phyloP scores from a whole-genome alignment of 306 rosid species.

The Fragaria vesca region DNA sequence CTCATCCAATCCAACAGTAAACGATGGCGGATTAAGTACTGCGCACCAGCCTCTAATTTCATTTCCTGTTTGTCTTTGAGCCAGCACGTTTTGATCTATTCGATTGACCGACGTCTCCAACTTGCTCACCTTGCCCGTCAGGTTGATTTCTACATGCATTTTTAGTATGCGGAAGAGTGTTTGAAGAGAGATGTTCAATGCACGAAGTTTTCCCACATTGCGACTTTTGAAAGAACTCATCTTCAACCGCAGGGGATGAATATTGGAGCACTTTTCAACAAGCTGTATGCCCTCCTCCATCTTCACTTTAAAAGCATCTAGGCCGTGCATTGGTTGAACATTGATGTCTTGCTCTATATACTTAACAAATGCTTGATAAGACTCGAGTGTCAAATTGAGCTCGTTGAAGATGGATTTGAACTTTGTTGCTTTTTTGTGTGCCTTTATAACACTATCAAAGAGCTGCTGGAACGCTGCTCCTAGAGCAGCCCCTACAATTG shows the following conservation, averaged over 20 bases:
- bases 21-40: slow-evolving; percentile 33
- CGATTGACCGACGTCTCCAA: background rate
- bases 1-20: slow-evolving; percentile 48
- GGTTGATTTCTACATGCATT: background rate
- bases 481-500: slow-evolving; percentile 13
- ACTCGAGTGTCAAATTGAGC: slow-evolving; percentile 15
- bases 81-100: background rate
- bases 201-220: slow-evolving; percentile 28
- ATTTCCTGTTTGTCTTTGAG: background rate
- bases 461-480: slow-evolving; percentile 31
- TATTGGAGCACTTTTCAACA: slow-evolving; percentile 25
- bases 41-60: slow-evolving; percentile 19
- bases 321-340: background rate
- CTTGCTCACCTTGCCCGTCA: background rate
- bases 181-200: slow-evolving; percentile 18
- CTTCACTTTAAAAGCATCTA: background rate
- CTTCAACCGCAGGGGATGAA: slow-evolving; percentile 7
- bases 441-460: background rate
- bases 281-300: slow-evolving; percentile 34
- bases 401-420: slow-evolving; percentile 20
- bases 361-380: slow-evolving; percentile 14
- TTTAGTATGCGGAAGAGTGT: slow-evolving; percentile 14
- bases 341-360: slow-evolving; percentile 19
- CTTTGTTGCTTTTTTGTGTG: slow-evolving; percentile 19
- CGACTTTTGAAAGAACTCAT: slow-evolving; percentile 14